Conservation (phyloP, 148 eudicot species). For the Diospyros kaki region DNA sequence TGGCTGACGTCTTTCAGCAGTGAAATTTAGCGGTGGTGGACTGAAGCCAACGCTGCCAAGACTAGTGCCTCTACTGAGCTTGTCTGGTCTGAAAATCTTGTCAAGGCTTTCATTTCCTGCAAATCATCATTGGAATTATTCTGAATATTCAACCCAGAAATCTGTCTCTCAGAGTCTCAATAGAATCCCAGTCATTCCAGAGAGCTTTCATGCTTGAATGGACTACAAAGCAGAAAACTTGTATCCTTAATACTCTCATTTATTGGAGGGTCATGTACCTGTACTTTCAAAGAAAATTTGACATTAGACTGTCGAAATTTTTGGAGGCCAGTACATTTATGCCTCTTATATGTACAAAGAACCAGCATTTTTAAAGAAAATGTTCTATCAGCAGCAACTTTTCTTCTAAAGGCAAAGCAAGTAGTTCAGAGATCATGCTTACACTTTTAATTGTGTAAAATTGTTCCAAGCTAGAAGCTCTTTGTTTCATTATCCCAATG, state of each 20-base stretch:
- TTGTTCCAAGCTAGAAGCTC: no score
- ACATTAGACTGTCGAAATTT: neutral
- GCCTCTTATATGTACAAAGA: neutral
- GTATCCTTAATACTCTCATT: neutral
- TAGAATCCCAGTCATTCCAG: neutral
- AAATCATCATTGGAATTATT: constrained; percentile 11
- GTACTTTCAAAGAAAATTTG: neutral
- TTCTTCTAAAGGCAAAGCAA: no score
- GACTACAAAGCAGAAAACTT: neutral
- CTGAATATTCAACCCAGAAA: neutral
- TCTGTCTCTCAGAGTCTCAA: no score
- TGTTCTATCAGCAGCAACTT: no score
- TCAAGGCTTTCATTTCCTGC: constrained; percentile 78
- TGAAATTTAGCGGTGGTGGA: constrained; percentile 20
- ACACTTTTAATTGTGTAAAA: no score
- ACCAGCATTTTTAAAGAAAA: neutral
- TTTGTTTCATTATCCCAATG: no score
- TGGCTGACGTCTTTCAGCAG: constrained; percentile 19
- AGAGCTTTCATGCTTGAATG: neutral
- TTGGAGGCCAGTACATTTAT: neutral
- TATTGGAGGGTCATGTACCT: neutral
- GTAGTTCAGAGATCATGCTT: no score
- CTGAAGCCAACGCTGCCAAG: constrained; percentile 21
- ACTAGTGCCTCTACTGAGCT: constrained; percentile 33
- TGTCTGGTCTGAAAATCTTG: constrained; percentile 46